These are phyloP conservation scores for Hysterium pulicare DNA, from an alignment of 2,329 filamentous ascomycete genomes.

Conservation along the genomic window DNA sequence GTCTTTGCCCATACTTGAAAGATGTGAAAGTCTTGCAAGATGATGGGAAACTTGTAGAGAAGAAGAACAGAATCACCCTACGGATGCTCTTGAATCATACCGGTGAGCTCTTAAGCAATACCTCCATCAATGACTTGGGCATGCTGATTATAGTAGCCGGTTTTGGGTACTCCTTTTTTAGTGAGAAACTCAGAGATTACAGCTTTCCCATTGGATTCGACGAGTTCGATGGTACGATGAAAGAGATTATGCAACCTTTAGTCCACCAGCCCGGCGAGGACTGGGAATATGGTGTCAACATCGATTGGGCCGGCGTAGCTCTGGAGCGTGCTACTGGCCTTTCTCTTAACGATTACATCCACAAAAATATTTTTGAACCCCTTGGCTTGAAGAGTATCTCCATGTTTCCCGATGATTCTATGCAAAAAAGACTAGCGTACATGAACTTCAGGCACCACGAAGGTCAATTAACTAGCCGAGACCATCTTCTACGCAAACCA, in stretches of 20 bases:
- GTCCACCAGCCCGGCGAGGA: conserved; percentile 61
- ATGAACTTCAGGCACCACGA: conserved; percentile 54
- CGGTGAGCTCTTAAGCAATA: not conserved
- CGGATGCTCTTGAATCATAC: conserved; percentile 52
- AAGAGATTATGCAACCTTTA: conserved; percentile 53
- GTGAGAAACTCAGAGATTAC: conserved; percentile 40
- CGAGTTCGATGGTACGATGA: conserved; percentile 55
- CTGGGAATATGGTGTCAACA: conserved; percentile 56
- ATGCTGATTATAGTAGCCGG: conserved; percentile 38
- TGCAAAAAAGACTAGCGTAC: conserved; percentile 54
- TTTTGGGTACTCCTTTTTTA: conserved; percentile 50
- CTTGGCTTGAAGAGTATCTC: conserved; percentile 49
- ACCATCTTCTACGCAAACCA: conserved; percentile 52
- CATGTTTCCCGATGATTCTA: conserved; percentile 55
- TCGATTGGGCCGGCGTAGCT: conserved; percentile 50
- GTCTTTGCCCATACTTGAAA: conserved; percentile 34
- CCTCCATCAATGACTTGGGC: too few species aligned
- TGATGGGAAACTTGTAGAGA: conserved; percentile 33
- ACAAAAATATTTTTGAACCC: conserved; percentile 46
- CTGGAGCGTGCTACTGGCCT: conserved; percentile 45
- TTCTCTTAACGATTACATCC: conserved; percentile 45
- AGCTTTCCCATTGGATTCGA: conserved; percentile 51
- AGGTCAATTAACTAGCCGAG: conserved; percentile 35
- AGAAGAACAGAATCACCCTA: conserved; percentile 47
- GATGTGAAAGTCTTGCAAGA: conserved; percentile 41